phyloP scores from a whole-genome alignment of 2,329 filamentous ascomycete species.

The Monilinia fructigena region DNA sequence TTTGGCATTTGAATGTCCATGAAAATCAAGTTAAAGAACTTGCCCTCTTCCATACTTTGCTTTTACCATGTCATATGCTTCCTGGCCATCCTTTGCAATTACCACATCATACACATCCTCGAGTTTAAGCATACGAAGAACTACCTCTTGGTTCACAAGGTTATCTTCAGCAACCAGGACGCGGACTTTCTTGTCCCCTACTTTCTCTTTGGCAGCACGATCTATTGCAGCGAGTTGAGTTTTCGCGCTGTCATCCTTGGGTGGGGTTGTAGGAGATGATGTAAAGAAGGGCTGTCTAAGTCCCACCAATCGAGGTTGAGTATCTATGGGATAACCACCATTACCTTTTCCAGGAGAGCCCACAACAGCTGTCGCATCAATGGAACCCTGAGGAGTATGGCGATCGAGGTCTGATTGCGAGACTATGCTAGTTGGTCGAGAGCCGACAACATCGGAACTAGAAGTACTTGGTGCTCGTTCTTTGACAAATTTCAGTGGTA shows the following conservation, averaged over 20 bases:
- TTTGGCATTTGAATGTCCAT: conserved; percentile 98
- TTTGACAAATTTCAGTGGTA: conserved; percentile 61
- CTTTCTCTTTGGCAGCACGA: conserved; percentile 60
- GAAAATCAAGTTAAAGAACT: conserved; percentile 82
- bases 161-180: conserved; percentile 86
- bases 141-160: conserved; percentile 61
- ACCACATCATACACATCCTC: conserved; percentile 85
- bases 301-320: conserved; percentile 76
- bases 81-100: conserved; percentile 80
- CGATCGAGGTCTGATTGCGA: conserved; percentile 21
- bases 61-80: conserved; percentile 87
- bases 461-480: conserved; percentile 29
- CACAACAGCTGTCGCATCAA: conserved; percentile 12
- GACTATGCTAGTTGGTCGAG: conserved; percentile 30
- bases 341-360: conserved; percentile 30
- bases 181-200: conserved; percentile 62
- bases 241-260: conserved; percentile 41
- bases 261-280: conserved; percentile 26
- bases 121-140: conserved; percentile 66
- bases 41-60: conserved; percentile 70
- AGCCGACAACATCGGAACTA: conserved; percentile 37
- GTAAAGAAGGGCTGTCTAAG: conserved; percentile 79
- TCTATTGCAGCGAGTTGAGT: conserved; percentile 66
- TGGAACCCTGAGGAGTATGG: conserved; percentile 17
- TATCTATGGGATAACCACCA: conserved; percentile 53